phyloP scores from a whole-genome alignment of 192 early-diverging fungal genomes.

The Coemansia sp. region DNA sequence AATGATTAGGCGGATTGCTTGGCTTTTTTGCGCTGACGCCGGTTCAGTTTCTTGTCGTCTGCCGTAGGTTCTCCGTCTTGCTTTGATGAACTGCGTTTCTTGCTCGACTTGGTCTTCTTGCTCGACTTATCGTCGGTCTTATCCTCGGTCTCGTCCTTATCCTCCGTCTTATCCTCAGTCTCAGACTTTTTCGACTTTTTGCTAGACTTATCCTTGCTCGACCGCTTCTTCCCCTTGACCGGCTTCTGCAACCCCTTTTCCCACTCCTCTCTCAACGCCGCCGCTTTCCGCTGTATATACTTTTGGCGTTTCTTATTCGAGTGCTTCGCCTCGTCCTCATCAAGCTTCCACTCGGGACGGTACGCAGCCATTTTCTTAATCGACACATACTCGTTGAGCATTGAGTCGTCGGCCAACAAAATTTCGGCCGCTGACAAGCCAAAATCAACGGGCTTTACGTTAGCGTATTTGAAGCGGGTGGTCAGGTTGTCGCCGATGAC shows the following conservation, averaged over 20 bases:
- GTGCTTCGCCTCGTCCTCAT: slow-evolving; percentile 54
- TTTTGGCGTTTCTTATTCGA: slow-evolving; percentile 59
- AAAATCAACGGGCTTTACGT: slow-evolving; percentile 73
- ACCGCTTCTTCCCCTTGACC: slow-evolving; percentile 46
- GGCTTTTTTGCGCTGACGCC: slow-evolving; percentile 50
- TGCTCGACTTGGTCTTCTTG: not conserved
- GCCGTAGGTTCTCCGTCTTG: not conserved
- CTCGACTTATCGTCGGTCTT: not conserved
- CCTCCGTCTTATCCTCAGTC: not conserved
- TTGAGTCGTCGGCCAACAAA: slow-evolving; percentile 82
- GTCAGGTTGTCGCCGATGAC: slow-evolving; percentile 77
- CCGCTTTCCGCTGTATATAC: slow-evolving; percentile 49
- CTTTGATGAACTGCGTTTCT: not conserved
- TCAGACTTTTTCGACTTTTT: not conserved
- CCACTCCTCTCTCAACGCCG: slow-evolving; percentile 23
- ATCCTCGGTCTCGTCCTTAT: not conserved
- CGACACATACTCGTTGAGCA: slow-evolving; percentile 81
- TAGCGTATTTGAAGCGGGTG: slow-evolving; percentile 91
- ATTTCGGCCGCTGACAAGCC: slow-evolving; percentile 86
- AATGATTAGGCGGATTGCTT: not conserved
- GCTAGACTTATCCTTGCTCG: slow-evolving; percentile 10
- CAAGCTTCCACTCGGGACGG: slow-evolving; percentile 56
- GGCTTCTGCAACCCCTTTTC: slow-evolving; percentile 22
- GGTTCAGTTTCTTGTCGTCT: slow-evolving; percentile 19
- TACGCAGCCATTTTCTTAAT: slow-evolving; percentile 89